Evolutionary conservation across 495 filamentous ascomycete species (phyloP), one percentile per base, ranked within the genome.

Genomic region (Jackrogersella minutella): DNA sequence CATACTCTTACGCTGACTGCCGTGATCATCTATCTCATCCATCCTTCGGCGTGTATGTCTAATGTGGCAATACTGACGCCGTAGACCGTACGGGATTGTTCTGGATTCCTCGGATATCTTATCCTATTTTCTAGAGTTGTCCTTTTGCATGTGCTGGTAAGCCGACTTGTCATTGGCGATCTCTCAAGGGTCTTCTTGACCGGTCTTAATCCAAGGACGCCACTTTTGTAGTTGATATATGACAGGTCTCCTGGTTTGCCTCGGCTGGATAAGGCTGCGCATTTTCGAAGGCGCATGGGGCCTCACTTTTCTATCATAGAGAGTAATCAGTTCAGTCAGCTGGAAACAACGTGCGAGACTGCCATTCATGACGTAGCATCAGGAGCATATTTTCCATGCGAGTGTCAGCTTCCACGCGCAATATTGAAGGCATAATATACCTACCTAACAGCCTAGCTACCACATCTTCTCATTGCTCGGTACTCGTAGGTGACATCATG

Each of bases 401-500:
- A 22, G 40, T 36, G 54, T 50, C 19, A 44, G 51, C 54, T 61
- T 14, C 49, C 41, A 60, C 54, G 56, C 50, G 66, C 50, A 30
- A 58, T 47, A 16, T 58, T 16, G 37, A 67, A 30, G 17, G 21
- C 21, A 14, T 26, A 26, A 34, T 55, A 36, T 7, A 30, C n/a
- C 58, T 17, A 53, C 28, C 37, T n/a, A n/a, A n/a, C n/a, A n/a
- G n/a, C n/a, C n/a, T 21, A 52, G 14, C 22, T 50, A 57, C 56
- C 50, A 50, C 26, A 33, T 41, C 17, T 34, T 21, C 7, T 34
- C 19, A 26, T 56, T 47, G 39, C 39, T 21, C 41, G 50, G 60
- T 51, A 53, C 34, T 40, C 16, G 39, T 56, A 58, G 50, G 61
- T 62, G 66, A 62, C 56, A 69, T 69, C 61, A 69, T 65, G 57